Base-by-base conservation (phyloP, 2,329 filamentous ascomycete genomes). In the Hysterium pulicare region DNA sequence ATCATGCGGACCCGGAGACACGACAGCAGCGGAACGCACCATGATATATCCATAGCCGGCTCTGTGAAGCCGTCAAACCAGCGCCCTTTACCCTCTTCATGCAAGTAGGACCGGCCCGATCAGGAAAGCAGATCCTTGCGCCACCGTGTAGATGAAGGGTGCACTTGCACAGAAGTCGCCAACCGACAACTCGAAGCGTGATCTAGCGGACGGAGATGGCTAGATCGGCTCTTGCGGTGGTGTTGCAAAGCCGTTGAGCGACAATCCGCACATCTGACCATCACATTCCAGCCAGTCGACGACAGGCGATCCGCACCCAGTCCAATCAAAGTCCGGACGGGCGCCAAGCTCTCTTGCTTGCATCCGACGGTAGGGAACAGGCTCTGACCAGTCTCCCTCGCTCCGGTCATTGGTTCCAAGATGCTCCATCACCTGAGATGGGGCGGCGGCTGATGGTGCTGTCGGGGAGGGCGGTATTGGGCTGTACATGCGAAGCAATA, bases 1-100 rank as follows among this genome's bases (percentile, higher is more conserved):
- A 17, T 39, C 24, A 39, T 39, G 37, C 37, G 9, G 20, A 23
- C 16, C 11, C 16, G 26, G 37, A 31, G 37, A 21, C 37, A 39
- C 37, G 21, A 31, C 26, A 38, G 35, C 35, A 38, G 37, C 37
- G 36, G 37, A 30, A 31, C 15, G 37, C 37, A 22, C 37, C 17
- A 7, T 13, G 16, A 30, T 39, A 39, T 39, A 39, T 31, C 23
- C 23, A 20, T n/a, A 9, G 19, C 17, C 17, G 37, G 37, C 26
- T 11, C 21, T 39, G 26, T 5, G 17, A 21, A 20, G 11, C 16
- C 13, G 32, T 19, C 32, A 34, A 34, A 5, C 16, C 4, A 34
- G 24, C 24, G 34, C 13, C n/a, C 28, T 39, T 39, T 39, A 21
- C 37, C 37, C 24, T 10, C 9, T 30, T 9, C n/a, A 39, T 31